Evolutionary conservation across 2,329 filamentous ascomycete species (phyloP).

Genomic region (Alternaria sp.): DNA sequence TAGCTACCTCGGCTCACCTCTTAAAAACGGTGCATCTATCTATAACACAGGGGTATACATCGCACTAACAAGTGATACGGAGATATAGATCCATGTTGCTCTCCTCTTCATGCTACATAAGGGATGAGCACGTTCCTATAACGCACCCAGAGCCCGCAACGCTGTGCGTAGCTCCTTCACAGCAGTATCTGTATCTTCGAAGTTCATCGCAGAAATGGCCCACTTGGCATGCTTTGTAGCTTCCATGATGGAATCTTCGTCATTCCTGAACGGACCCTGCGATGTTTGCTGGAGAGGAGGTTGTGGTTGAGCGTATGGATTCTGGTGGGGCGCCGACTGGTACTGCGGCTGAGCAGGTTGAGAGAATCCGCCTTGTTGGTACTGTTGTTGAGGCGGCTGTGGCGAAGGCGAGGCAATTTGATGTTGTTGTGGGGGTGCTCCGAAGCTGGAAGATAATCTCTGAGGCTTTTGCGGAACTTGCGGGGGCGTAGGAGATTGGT

Average conservation of each 20-base stretch:
- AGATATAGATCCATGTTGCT: neutral
- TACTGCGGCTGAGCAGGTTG: slow-evolving; percentile 17
- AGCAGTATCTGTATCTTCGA: slow-evolving; percentile 91
- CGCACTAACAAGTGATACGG: neutral
- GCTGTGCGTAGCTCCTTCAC: slow-evolving; percentile 83
- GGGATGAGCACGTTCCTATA: neutral
- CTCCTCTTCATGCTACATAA: neutral
- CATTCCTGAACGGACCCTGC: slow-evolving; percentile 58
- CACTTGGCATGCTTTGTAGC: slow-evolving; percentile 97
- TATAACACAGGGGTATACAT: slow-evolving; percentile 24
- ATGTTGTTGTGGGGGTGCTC: slow-evolving; percentile 14
- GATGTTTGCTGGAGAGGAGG: slow-evolving; percentile 21
- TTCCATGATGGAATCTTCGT: slow-evolving; percentile 73
- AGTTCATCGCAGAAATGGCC: slow-evolving; percentile 95
- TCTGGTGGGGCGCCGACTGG: slow-evolving; percentile 20
- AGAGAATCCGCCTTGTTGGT: slow-evolving; percentile 4
- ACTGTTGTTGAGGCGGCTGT: slow-evolving; percentile 11
- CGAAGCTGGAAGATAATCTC: slow-evolving; percentile 12
- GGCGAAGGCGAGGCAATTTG: slow-evolving; percentile 1
- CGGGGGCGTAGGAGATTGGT: slow-evolving; percentile 16
- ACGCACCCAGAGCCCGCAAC: slow-evolving; percentile 70
- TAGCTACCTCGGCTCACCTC: neutral
- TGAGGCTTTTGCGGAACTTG: slow-evolving; percentile 14
- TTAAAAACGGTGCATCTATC: slow-evolving; percentile 8
- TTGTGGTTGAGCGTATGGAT: slow-evolving; percentile 25